These are phyloP conservation scores for Adansonia rubrostipa DNA, from an alignment of 441 rosid species.

Conservation along the genomic window DNA sequence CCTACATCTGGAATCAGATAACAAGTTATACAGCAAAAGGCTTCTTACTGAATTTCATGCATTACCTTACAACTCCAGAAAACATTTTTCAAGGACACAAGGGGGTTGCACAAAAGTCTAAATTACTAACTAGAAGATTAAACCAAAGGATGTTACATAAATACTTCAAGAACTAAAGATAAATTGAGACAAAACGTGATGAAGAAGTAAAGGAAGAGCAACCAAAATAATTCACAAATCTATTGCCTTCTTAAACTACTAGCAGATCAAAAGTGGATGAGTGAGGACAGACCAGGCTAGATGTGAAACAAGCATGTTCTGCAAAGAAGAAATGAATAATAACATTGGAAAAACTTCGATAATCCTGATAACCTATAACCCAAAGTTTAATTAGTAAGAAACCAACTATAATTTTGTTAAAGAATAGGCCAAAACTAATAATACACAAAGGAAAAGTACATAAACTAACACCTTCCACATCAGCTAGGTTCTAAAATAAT, in stretches of 20 bases:
- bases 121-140: too few relatives aligned
- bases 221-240: not conserved
- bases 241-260: not conserved
- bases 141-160: not conserved
- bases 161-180: not conserved
- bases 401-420: not conserved
- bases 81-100: not conserved
- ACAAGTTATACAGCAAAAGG: not conserved
- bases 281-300: slow-evolving; percentile 3
- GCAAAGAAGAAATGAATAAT: slow-evolving; percentile 3
- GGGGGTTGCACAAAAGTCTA: not conserved
- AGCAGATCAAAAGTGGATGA: not conserved
- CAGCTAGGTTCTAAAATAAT: not conserved
- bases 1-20: not conserved
- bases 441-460: not conserved
- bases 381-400: slow-evolving; percentile 5
- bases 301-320: not conserved
- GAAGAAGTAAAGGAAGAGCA: not conserved
- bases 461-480: slow-evolving; percentile 6
- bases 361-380: not conserved
- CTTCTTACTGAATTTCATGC: not conserved
- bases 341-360: not conserved
- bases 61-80: too few relatives aligned
- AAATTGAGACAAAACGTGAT: not conserved
- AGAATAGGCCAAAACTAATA: not conserved